Evolutionary conservation across 495 filamentous ascomycete genomes (phyloP).

Genomic region (Penicillium argentinense): DNA sequence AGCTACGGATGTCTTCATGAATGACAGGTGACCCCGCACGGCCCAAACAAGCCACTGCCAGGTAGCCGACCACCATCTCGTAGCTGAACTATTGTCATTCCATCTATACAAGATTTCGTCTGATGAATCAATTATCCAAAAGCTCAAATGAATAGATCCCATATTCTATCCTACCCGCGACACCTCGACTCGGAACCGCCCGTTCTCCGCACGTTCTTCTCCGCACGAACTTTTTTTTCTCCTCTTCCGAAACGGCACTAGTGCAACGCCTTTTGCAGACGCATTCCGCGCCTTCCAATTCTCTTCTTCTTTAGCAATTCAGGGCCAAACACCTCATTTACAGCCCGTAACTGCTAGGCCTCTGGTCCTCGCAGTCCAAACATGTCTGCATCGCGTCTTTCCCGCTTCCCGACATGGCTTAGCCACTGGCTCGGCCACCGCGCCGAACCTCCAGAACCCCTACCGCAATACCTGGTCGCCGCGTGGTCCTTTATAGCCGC

Average conservation of each 20-base stretch:
- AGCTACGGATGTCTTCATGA: too few species aligned
- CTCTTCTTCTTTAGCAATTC: not conserved
- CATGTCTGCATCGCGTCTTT: conserved; percentile 25
- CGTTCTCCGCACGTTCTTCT: conserved; percentile 6
- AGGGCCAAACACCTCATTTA: not conserved
- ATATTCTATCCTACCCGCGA: too few species aligned
- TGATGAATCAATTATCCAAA: too few species aligned
- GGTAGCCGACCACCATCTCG: too few species aligned
- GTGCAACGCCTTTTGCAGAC: conserved; percentile 4
- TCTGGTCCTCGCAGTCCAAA: too few species aligned
- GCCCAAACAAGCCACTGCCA: too few species aligned
- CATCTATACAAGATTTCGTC: too few species aligned
- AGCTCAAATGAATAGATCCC: too few species aligned
- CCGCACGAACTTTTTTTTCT: conserved; percentile 19
- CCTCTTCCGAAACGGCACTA: conserved; percentile 11
- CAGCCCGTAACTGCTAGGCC: not conserved
- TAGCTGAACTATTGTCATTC: too few species aligned
- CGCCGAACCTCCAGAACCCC: conserved; percentile 21
- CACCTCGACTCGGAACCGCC: not conserved
- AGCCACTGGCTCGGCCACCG: conserved; percentile 43
- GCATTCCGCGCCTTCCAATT: not conserved
- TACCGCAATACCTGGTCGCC: conserved; percentile 23
- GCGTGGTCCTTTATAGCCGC: conserved; percentile 37
- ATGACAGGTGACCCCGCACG: too few species aligned
- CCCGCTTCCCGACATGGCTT: conserved; percentile 33